Base-by-base conservation (phyloP, 139 green algal species). In the Picochlorum sp. region DNA sequence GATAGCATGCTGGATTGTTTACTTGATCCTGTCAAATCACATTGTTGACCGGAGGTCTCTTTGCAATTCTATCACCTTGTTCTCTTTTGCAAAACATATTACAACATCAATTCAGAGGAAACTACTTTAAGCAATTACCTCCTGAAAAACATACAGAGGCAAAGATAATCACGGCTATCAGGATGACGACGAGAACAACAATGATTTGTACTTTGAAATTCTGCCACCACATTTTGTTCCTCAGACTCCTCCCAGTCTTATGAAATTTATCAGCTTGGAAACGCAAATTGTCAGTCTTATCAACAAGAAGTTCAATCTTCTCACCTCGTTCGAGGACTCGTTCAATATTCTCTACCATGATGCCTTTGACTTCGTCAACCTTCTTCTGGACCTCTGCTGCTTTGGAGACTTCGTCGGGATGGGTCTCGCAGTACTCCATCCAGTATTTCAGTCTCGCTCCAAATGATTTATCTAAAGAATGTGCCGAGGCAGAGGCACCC, bases 281-380 rank as follows among this genome's bases (percentile, higher is more conserved):
- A 31, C 91, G 86, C 49, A 98, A 83, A 67, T 92, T 90, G 61
- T 98, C 92, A 8, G 92, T 96, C 70, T 97, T 97, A 73, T 97
- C 92, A 52, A 95, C 88, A 59, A 98, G 74, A 60, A 95, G 73
- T 80, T 98, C 92, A 38, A 98, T 91, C 80, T 96, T 96, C 75
- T 98, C 92, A 2, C 92, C 92, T 1, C 92, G 82, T 54, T 93
- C 86, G 55, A 98, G 65, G 67, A 97, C 90, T 74, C 88, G 87
- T 70, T 98, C 92, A 44, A 98, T 98, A 82, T 98, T 98, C 28
- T 98, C 90, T 45, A 92, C 90, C 92, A 98, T 98, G 68, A 98
- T 90, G 69, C 86, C 85, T 75, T 97, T 97, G 61, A 98, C 92
- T 79, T 97, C 88, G 34, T 90, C 84, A 60, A 98, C 88, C 80